Conservation (phyloP, 805 yeast genomes). For the Candida tammaniensis region DNA sequence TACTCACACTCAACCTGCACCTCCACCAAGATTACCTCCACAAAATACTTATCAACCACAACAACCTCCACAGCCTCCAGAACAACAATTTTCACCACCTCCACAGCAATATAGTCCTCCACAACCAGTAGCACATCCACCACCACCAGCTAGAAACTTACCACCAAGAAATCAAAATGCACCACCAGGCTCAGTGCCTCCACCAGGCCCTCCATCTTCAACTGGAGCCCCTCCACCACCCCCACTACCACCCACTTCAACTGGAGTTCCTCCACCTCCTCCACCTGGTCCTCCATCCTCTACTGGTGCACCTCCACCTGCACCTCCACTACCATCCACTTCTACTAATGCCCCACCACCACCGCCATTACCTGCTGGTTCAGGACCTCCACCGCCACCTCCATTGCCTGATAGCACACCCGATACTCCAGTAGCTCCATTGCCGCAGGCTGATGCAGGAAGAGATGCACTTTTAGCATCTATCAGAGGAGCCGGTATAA, state of each 20-base stretch:
- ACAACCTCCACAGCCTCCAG: conserved; percentile 14
- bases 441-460: conserved; percentile 43
- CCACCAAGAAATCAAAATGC: conserved; percentile 8
- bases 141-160: conserved; percentile 2
- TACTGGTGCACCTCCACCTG: conserved; percentile 16
- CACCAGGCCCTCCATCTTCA: conserved; percentile 17
- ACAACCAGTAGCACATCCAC: not conserved
- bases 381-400: conserved; percentile 21
- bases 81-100: conserved; percentile 9
- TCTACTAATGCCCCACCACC: conserved; percentile 26
- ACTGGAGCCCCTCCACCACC: conserved; percentile 22
- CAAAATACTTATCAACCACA: conserved; percentile 12
- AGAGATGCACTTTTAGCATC: conserved; percentile 86
- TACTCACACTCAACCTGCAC: conserved; percentile 20
- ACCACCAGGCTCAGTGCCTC: conserved; percentile 22
- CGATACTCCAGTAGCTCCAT: conserved; percentile 26
- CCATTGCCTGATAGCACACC: conserved; percentile 25
- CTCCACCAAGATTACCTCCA: conserved; percentile 16
- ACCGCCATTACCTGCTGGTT: conserved; percentile 20
- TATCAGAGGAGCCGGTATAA: conserved; percentile 76
- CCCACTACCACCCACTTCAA: conserved; percentile 28
- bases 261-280: conserved; percentile 22
- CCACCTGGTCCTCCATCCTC: conserved; percentile 35
- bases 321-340: conserved; percentile 16
- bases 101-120: conserved; percentile 10